Conservation (phyloP, 2,329 filamentous ascomycete genomes). For the Trichoderma citrinoviride region DNA sequence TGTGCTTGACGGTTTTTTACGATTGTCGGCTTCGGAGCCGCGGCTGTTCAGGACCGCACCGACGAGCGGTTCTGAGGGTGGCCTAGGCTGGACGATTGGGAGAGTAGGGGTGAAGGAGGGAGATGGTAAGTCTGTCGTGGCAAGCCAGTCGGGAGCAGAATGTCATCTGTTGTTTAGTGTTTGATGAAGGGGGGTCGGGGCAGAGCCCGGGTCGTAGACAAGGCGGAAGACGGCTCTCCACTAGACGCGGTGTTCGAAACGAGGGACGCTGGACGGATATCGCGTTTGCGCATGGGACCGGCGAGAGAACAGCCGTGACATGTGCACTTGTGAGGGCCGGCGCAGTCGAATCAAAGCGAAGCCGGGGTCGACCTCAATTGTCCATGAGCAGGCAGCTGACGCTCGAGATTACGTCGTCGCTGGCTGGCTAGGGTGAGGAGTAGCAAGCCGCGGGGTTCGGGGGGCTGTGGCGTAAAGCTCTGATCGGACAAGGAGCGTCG, state of each 20-base stretch:
- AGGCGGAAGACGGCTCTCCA: constrained; percentile 27
- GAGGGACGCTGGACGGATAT: constrained; percentile 34
- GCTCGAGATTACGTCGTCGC: neutral
- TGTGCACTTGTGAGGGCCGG: constrained; percentile 24
- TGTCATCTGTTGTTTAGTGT: constrained; percentile 29
- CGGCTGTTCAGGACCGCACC: constrained; percentile 27
- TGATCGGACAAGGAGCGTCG: constrained; percentile 4
- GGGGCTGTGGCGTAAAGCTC: constrained; percentile 9
- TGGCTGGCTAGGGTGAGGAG: constrained; percentile 8
- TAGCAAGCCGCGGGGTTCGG: constrained; percentile 15
- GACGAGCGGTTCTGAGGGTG: constrained; percentile 32
- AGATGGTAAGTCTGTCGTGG: constrained; percentile 18
- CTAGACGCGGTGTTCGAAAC: constrained; percentile 34
- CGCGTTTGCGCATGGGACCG: constrained; percentile 42
- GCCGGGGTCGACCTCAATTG: constrained; percentile 20
- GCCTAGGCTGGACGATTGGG: constrained; percentile 26
- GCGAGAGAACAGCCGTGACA: constrained; percentile 26
- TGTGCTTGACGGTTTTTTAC: constrained; percentile 23
- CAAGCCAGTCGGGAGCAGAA: constrained; percentile 22
- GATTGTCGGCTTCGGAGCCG: constrained; percentile 23
- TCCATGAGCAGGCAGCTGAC: constrained; percentile 14
- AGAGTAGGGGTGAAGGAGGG: constrained; percentile 17
- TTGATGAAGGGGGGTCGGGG: constrained; percentile 16
- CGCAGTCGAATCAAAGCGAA: constrained; percentile 17
- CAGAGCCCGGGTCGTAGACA: constrained; percentile 21